phyloP scores from a whole-genome alignment of 257 asterid genomes.

The Hygrophila difformis region DNA sequence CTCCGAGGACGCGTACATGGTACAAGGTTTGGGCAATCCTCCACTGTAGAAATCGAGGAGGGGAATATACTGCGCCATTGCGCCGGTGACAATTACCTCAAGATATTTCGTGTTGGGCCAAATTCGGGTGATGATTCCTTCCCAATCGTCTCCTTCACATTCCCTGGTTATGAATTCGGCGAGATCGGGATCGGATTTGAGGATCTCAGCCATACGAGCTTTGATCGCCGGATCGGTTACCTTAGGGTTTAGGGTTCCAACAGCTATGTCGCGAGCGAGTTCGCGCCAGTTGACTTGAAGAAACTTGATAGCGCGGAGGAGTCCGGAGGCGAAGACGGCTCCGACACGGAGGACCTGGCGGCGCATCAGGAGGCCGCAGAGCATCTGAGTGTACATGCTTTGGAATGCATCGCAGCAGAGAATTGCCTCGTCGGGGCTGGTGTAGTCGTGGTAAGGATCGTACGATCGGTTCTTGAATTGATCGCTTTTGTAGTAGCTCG shows the following conservation, averaged over 20 bases:
- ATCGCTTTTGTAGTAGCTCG: slow-evolving; percentile 23
- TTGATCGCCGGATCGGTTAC: slow-evolving; percentile 21
- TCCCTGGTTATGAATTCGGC: slow-evolving; percentile 18
- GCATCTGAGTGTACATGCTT: slow-evolving; percentile 41
- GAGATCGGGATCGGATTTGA: slow-evolving; percentile 22
- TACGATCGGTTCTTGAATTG: slow-evolving; percentile 22
- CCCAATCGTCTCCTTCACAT: slow-evolving; percentile 22
- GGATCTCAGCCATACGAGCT: slow-evolving; percentile 21
- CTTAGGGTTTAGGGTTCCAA: slow-evolving; percentile 22
- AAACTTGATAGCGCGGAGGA: slow-evolving; percentile 32
- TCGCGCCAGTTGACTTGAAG: slow-evolving; percentile 26
- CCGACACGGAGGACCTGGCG: slow-evolving; percentile 31
- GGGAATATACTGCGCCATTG: slow-evolving; percentile 31
- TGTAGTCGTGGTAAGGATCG: slow-evolving; percentile 30
- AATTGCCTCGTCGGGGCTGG: slow-evolving; percentile 38
- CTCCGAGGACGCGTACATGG: slow-evolving; percentile 41
- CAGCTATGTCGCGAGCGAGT: slow-evolving; percentile 23
- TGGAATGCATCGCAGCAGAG: slow-evolving; percentile 36
- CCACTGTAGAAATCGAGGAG: slow-evolving; percentile 34
- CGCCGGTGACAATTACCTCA: slow-evolving; percentile 28
- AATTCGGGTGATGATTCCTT: slow-evolving; percentile 16
- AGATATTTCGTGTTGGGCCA: slow-evolving; percentile 29
- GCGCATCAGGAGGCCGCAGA: slow-evolving; percentile 33
- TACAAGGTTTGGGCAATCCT: slow-evolving; percentile 28
- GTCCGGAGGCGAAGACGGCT: slow-evolving; percentile 40